A percentile compares a stretch with the other conserved stretches of the same genome.
phyloP scores from a whole-genome alignment of 371 early-diverging fungal species.

The Parasitella parasitica region DNA sequence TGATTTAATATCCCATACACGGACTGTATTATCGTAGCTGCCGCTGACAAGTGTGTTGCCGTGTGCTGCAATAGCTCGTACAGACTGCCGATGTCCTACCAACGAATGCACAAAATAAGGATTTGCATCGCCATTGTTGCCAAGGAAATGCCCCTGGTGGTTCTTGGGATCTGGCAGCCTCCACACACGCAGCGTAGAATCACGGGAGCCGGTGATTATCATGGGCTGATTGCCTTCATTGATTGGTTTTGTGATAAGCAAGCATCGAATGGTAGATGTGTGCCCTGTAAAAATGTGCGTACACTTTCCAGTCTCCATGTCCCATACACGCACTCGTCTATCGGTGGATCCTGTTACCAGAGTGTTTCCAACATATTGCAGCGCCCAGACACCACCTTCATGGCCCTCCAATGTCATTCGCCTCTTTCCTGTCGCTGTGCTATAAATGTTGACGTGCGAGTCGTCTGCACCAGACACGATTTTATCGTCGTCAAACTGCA shows the following conservation, averaged over 20 bases:
- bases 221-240: constrained; percentile 54
- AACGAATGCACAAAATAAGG: constrained; percentile 69
- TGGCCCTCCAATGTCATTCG: constrained; percentile 76
- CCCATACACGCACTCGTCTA: constrained; percentile 96
- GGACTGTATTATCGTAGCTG: constrained; percentile 90
- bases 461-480: constrained; percentile 94
- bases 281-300: constrained; percentile 93
- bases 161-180: constrained; percentile 63
- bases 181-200: constrained; percentile 96
- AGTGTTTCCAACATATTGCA: constrained; percentile 83
- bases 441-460: constrained; percentile 83
- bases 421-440: constrained; percentile 64
- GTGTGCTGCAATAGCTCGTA: constrained; percentile 88
- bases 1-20: constrained; percentile 88
- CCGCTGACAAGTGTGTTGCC: constrained; percentile 87
- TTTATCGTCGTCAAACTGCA: constrained; percentile 92
- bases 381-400: constrained; percentile 98
- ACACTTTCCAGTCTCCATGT: constrained; percentile 85
- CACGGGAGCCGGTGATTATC: constrained; percentile 97
- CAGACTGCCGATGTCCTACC: constrained; percentile 85
- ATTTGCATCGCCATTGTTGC: constrained; percentile 37
- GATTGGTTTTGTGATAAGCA: constrained; percentile 81
- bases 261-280: constrained; percentile 93
- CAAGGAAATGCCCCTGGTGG: constrained; percentile 7
- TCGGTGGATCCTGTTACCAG: constrained; percentile 97